Evolutionary conservation across 345 rosid genomes (phyloP).

Genomic region (Populus deltoides): DNA sequence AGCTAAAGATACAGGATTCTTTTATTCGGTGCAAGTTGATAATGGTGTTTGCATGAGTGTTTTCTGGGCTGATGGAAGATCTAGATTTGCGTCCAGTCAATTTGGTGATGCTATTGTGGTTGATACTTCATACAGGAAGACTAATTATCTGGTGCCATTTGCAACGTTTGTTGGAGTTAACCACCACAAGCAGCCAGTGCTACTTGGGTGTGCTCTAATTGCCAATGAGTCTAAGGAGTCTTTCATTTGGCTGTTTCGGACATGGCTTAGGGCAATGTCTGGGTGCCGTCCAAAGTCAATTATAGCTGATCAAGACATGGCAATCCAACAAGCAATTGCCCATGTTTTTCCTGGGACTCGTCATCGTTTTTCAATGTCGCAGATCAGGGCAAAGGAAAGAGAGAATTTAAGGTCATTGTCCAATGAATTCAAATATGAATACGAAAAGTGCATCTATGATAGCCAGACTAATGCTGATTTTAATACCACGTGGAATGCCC

Average conservation of each 20-base stretch:
- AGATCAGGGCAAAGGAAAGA: constrained; percentile 56
- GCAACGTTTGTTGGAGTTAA: constrained; percentile 80
- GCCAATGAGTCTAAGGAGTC: constrained; percentile 71
- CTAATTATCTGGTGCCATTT: constrained; percentile 59
- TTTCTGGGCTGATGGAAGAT: constrained; percentile 93
- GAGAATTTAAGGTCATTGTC: constrained; percentile 57
- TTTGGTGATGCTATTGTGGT: constrained; percentile 70
- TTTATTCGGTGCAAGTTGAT: constrained; percentile 59
- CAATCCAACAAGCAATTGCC: constrained; percentile 66
- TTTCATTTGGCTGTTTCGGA: constrained; percentile 70
- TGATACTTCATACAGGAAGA: constrained; percentile 74
- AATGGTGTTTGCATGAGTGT: constrained; percentile 61
- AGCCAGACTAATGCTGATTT: constrained; percentile 65
- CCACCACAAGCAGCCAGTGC: constrained; percentile 85
- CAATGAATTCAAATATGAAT: constrained; percentile 56
- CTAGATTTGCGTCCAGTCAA: constrained; percentile 81
- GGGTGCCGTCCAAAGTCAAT: constrained; percentile 67
- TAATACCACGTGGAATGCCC: constrained; percentile 59
- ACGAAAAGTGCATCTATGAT: constrained; percentile 66
- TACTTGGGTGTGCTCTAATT: constrained; percentile 80
- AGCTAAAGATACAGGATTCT: constrained; percentile 83
- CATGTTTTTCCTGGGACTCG: constrained; percentile 70
- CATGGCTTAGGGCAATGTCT: constrained; percentile 83
- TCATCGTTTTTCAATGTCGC: constrained; percentile 79
- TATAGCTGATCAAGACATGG: constrained; percentile 76